Conservation (phyloP, 164 flowering plant species). For the Sedum album region DNA sequence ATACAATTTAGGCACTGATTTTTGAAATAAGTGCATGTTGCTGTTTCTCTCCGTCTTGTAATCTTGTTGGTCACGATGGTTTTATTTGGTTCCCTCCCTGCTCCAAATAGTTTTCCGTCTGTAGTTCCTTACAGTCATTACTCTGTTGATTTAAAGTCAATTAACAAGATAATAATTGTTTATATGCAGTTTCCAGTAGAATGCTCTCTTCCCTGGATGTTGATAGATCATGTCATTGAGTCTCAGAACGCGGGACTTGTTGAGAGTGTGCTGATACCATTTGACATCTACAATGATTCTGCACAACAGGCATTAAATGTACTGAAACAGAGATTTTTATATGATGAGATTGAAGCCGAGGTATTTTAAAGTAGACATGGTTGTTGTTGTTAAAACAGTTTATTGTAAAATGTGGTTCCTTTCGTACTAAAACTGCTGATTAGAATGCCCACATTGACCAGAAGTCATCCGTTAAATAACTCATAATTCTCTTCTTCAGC, state of each 20-base stretch:
- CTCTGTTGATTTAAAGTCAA: neutral
- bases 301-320: constrained; percentile 82
- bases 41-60: neutral
- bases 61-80: neutral
- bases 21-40: neutral
- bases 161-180: neutral
- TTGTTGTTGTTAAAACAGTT: neutral
- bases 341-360: constrained; percentile 99
- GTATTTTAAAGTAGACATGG: constrained; percentile 24
- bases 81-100: neutral
- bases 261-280: constrained; percentile 82
- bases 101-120: neutral
- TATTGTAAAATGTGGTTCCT: neutral
- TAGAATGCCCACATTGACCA: neutral
- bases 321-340: constrained; percentile 88
- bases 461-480: neutral
- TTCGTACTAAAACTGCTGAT: neutral
- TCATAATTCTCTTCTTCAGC: neutral
- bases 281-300: constrained; percentile 95
- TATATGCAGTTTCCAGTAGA: constrained; percentile 83
- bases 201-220: constrained; percentile 99
- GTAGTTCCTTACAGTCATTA: neutral
- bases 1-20: neutral
- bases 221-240: constrained; percentile 77
- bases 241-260: constrained; percentile 72